Conservation (phyloP, 192 early-diverging fungal genomes). For the Gamsiella multidivaricata region DNA sequence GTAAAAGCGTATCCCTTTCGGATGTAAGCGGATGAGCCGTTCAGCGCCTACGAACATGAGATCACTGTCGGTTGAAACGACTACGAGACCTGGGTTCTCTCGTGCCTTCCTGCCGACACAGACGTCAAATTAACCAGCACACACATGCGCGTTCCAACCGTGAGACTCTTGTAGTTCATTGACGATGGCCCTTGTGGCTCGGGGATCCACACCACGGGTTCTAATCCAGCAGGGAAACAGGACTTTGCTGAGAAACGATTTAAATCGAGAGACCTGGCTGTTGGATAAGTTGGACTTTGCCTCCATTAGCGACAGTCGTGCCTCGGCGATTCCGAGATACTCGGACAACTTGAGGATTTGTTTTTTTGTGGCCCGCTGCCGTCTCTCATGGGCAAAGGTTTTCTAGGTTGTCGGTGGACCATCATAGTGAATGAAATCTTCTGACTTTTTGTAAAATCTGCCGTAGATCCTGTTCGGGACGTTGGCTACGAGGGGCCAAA, state of each 20-base stretch:
- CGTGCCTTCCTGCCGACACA: slow-evolving; percentile 20
- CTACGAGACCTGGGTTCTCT: slow-evolving; percentile 18
- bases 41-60: slow-evolving; percentile 24
- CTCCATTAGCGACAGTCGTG: slow-evolving; percentile 19
- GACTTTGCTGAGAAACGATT: slow-evolving; percentile 3
- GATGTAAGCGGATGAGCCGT: slow-evolving; percentile 15
- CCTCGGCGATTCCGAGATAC: slow-evolving; percentile 8
- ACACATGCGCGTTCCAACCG: slow-evolving; percentile 10
- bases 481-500: slow-evolving; percentile 29
- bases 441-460: slow-evolving; percentile 22
- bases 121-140: slow-evolving; percentile 24
- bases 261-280: slow-evolving; percentile 16
- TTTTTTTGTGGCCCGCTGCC: slow-evolving; percentile 16
- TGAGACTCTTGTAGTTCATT: slow-evolving; percentile 2
- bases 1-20: slow-evolving; percentile 14
- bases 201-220: not conserved
- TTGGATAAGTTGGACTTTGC: slow-evolving; percentile 17
- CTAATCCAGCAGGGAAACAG: slow-evolving; percentile 5
- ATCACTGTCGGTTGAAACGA: slow-evolving; percentile 24
- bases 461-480: slow-evolving; percentile 15
- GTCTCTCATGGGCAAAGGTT: slow-evolving; percentile 23
- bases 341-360: slow-evolving; percentile 9
- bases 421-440: slow-evolving; percentile 22
- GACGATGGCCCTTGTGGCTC: slow-evolving; percentile 2
- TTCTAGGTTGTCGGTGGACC: slow-evolving; percentile 22